phyloP scores from a whole-genome alignment of 1,284 basidiomycete genomes.

The Marasmius sp. region DNA sequence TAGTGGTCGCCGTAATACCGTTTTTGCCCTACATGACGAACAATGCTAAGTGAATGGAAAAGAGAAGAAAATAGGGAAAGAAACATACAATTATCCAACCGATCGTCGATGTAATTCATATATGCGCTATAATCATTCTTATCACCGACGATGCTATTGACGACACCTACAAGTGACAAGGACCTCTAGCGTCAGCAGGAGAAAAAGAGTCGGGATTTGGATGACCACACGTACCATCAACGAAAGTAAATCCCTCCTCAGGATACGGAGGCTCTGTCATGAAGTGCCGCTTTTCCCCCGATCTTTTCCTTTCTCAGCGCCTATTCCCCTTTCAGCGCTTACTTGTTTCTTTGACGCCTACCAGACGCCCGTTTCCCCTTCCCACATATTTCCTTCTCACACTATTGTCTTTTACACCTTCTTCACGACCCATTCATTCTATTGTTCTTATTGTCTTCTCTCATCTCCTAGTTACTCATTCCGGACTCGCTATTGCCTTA shows the following conservation, averaged over 20 bases:
- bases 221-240: conserved; percentile 15
- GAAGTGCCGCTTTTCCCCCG: too few relatives aligned
- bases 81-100: conserved; percentile 13
- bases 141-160: not conserved
- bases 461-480: too few relatives aligned
- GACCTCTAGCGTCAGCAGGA: not conserved
- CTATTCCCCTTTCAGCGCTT: too few relatives aligned
- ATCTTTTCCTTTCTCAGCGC: too few relatives aligned
- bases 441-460: too few relatives aligned
- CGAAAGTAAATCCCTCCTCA: conserved; percentile 21
- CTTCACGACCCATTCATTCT: too few relatives aligned
- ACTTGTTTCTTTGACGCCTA: too few relatives aligned
- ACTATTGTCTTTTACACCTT: too few relatives aligned
- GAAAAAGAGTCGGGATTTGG: not conserved
- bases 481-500: too few relatives aligned
- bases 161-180: conserved; percentile 1
- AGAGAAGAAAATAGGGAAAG: not conserved
- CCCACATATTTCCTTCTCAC: too few relatives aligned
- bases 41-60: not conserved
- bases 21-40: conserved; percentile 7
- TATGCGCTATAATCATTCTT: conserved; percentile 16
- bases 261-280: too few relatives aligned
- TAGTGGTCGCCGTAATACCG: conserved; percentile 11
- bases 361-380: too few relatives aligned
- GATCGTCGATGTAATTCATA: conserved; percentile 16